These are phyloP conservation scores for Naganishia vaughanmartiniae DNA, from an alignment of 768 basidiomycete genomes.

Conservation along the genomic window DNA sequence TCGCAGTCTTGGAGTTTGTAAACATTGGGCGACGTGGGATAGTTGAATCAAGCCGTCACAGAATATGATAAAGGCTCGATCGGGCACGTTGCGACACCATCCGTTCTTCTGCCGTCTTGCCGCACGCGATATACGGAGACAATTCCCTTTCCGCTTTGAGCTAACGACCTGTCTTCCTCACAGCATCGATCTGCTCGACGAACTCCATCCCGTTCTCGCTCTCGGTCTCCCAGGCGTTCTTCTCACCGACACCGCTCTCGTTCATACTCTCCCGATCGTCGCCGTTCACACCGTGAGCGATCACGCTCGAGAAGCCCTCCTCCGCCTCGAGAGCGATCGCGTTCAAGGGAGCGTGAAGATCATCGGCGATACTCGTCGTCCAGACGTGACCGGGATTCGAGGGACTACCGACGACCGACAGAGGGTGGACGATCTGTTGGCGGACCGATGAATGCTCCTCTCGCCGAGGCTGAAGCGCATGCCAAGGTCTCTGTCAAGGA, in stretches of 20 bases:
- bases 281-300: slow-evolving; percentile 50
- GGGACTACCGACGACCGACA: slow-evolving; percentile 33
- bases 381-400: slow-evolving; percentile 33
- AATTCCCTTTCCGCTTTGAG: slow-evolving; percentile 32
- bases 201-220: slow-evolving; percentile 54
- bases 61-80: too few relatives aligned
- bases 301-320: slow-evolving; percentile 44
- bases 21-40: background rate
- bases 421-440: slow-evolving; percentile 33
- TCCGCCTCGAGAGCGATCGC: slow-evolving; percentile 42
- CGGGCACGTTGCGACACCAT: too few relatives aligned
- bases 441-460: slow-evolving; percentile 49
- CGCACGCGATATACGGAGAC: background rate
- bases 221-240: slow-evolving; percentile 43
- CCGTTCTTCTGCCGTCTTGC: background rate
- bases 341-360: slow-evolving; percentile 24
- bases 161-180: background rate
- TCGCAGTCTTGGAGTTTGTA: background rate
- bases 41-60: too few relatives aligned
- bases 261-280: slow-evolving; percentile 57
- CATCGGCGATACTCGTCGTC: slow-evolving; percentile 27
- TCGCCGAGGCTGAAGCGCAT: slow-evolving; percentile 92
- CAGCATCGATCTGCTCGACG: slow-evolving; percentile 59
- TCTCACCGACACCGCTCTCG: slow-evolving; percentile 55
- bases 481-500: slow-evolving; percentile 95